Evolutionary conservation across 2,329 filamentous ascomycete genomes (phyloP), one percentile per base, ranked within the genome.

Genomic region (Lachnellula suecica): DNA sequence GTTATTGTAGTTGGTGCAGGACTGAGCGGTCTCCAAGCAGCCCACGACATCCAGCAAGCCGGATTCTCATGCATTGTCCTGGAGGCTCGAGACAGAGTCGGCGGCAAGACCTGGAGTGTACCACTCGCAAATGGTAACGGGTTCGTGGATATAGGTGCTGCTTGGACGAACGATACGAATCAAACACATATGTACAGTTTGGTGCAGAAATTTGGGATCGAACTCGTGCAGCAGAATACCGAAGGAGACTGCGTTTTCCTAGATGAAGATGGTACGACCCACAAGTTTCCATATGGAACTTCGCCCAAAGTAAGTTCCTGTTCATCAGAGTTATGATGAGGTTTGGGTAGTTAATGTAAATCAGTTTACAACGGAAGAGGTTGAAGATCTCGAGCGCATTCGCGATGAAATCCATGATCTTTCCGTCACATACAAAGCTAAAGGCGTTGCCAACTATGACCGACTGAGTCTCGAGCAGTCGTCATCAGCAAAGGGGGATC

Each of bases 121-220:
- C 48, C 48, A n/a, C 37, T 50, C 1, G 50, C 52, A 2, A 47
- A 49, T 23, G 70, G 62, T 24, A 65, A 63, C 2, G 74, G 73
- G 0, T 53, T 67, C 0, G 70, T 75, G 6, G 82, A 84, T 20
- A 60, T 82, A 0, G 81, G 81, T 2, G 82, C 79, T 0, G 79
- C 78, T 0, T 85, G 81, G 82, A 76, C 84, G 57, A 84, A 85
- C 38, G 57, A 61, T 41, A 58, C 55, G 1, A 59, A 59, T 47
- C 59, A 61, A 40, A 52, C 57, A 2, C 44, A 52, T 20, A 73
- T 83, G 44, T 74, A 66, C 56, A 67, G 62, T 0, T 62, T 79
- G 7, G 71, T 71, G 0, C 58, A 70, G 43, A 57, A 64, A 35
- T 77, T 74, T 45, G 70, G 71, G 0, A 59, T 76, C 0, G 72